phyloP scores from a whole-genome alignment of 805 yeast species.

The Saccharomycopsis sp. region DNA sequence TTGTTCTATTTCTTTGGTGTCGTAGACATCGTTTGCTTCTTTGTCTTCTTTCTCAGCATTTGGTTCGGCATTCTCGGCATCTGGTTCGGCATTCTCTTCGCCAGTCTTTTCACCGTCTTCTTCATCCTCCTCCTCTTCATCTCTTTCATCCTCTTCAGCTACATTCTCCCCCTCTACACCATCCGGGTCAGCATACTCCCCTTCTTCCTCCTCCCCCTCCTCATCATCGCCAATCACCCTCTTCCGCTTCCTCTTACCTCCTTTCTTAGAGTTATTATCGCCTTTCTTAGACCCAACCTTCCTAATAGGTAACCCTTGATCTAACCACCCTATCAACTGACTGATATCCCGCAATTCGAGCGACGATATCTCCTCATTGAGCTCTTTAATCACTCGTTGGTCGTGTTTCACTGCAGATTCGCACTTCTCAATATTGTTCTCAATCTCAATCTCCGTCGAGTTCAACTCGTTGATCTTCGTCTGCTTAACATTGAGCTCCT shows the following conservation, averaged over 20 bases:
- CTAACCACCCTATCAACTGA: constrained; percentile 45
- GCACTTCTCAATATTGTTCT: constrained; percentile 55
- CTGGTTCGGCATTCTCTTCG: constrained; percentile 28
- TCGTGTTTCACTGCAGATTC: constrained; percentile 34
- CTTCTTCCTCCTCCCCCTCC: constrained; percentile 4
- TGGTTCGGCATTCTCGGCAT: constrained; percentile 7
- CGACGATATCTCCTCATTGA: constrained; percentile 35
- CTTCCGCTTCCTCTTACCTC: constrained; percentile 13
- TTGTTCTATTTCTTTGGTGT: constrained; percentile 11
- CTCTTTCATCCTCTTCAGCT: background rate
- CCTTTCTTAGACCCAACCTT: background rate
- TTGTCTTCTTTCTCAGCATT: constrained; percentile 10
- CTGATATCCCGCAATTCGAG: constrained; percentile 50
- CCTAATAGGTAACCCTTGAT: constrained; percentile 13
- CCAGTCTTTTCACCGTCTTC: constrained; percentile 27
- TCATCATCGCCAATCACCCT: background rate
- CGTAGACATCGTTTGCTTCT: constrained; percentile 6
- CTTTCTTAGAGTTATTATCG: background rate
- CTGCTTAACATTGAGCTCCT: constrained; percentile 34
- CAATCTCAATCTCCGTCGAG: constrained; percentile 61
- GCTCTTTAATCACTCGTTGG: constrained; percentile 34
- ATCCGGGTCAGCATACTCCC: constrained; percentile 6
- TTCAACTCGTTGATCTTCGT: constrained; percentile 48
- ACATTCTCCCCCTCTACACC: background rate
- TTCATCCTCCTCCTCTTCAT: constrained; percentile 9